These are phyloP conservation scores for Penicillium subrubescens DNA, from an alignment of 495 filamentous ascomycete species.

Conservation along the genomic window DNA sequence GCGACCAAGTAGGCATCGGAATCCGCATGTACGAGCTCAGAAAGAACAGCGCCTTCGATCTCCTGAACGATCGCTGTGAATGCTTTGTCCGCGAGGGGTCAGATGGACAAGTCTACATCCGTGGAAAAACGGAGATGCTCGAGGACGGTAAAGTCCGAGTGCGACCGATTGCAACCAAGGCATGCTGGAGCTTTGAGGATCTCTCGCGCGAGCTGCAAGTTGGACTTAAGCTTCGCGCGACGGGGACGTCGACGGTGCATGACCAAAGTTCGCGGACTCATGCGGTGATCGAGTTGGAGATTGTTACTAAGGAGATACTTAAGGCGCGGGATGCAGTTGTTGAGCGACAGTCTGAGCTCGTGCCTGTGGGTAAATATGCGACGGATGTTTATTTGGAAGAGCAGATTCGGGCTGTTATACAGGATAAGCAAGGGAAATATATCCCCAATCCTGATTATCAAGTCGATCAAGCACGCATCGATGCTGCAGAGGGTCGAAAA, in stretches of 20 bases:
- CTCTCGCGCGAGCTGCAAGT: neutral
- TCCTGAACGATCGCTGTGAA: neutral
- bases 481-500: neutral
- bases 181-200: neutral
- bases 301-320: neutral
- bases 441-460: neutral
- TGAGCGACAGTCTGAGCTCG: neutral
- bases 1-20: neutral
- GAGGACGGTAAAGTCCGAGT: neutral
- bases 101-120: neutral
- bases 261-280: neutral
- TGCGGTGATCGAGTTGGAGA: neutral
- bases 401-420: neutral
- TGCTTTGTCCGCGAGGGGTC: neutral
- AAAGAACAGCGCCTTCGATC: neutral
- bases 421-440: neutral
- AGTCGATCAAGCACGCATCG: neutral
- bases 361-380: neutral
- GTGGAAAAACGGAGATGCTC: neutral
- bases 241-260: neutral
- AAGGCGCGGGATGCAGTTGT: neutral
- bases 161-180: neutral
- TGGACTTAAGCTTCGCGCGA: neutral
- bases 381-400: neutral
- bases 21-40: neutral